Evolutionary conservation across 2,329 filamentous ascomycete genomes (phyloP).

Genomic region (Rhynchosporium graminicola): DNA sequence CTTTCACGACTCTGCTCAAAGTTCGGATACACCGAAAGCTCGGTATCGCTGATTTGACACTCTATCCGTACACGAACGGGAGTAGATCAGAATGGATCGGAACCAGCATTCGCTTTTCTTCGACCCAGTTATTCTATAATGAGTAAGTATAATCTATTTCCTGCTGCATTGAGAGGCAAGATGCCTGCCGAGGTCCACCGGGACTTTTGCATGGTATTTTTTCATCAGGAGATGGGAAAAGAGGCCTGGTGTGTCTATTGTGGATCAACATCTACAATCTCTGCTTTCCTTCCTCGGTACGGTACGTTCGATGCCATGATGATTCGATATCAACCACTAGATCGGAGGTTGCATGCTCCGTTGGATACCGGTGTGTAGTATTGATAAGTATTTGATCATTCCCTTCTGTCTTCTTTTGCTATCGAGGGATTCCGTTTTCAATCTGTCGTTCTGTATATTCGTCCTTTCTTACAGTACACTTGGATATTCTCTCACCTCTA

Average conservation of each 20-base stretch:
- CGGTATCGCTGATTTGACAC: neutral
- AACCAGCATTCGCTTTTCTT: neutral
- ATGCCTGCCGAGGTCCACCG: slow-evolving; percentile 8
- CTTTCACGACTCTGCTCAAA: too few species aligned
- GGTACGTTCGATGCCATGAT: neutral
- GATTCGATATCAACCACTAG: neutral
- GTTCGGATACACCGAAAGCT: too few species aligned
- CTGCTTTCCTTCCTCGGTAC: neutral
- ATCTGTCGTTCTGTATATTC: neutral
- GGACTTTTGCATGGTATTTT: neutral
- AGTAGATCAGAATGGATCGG: slow-evolving; percentile 1
- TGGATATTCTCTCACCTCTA: neutral
- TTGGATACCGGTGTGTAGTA: neutral
- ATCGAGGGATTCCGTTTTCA: slow-evolving; percentile 8
- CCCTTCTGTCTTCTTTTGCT: neutral
- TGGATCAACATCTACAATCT: slow-evolving; percentile 2
- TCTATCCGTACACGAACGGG: neutral
- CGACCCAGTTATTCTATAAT: neutral
- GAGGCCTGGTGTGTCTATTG: neutral
- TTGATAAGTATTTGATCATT: slow-evolving; percentile 2
- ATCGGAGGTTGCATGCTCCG: neutral
- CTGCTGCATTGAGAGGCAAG: neutral
- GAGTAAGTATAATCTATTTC: neutral
- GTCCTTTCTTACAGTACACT: neutral
- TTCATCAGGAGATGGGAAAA: neutral